Base-by-base conservation (phyloP, 371 early-diverging fungal genomes). In the Mucor irregularis region DNA sequence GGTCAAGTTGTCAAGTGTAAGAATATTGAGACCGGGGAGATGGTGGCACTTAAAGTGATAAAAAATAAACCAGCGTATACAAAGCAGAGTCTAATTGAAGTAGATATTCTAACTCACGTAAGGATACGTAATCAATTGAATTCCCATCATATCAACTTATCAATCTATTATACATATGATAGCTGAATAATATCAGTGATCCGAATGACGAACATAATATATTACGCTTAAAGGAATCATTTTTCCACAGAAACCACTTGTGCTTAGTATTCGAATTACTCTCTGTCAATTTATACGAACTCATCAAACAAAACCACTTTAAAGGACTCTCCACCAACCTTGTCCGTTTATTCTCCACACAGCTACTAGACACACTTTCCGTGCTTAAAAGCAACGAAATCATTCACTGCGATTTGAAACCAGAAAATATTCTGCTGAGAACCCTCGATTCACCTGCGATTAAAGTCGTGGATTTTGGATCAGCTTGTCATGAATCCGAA, bases 401-500 rank as follows among this genome's bases (percentile, higher is more conserved):
- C 49, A 97, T 97, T 40, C 99, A 99, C 63, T 95, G 98, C 56
- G 99, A 99, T 72, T 76, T 99, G 40, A 99, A 99, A 68, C 99
- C 99, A 1, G 99, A 97, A 68, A 98, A 98, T 64, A 93, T 98
- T 33, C 63, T 99, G 49, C 72, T 98, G 26, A 89, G 88, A 62
- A 86, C 86, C 46, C 74, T 90, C 51, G 87, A 92, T 53, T 85
- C 86, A 16, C 88, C 95, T 1, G 80, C 87, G 4, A 86, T 99
- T 68, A 98, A 99, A 70, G 92, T 99, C 14, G 96, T 98, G 52
- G 99, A 99, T 80, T 97, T 96, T 80, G 97, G 99, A 9, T 92
- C 92, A 3, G 94, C 98, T 0, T 94, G 94, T 57, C 85, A 88
- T 55, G 91, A 90, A 52, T 84, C 87, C 46, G 84, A 93, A 53